Evolutionary conservation across 164 flowering plant genomes (phyloP).

Genomic region (Dillenia suffruticosa): DNA sequence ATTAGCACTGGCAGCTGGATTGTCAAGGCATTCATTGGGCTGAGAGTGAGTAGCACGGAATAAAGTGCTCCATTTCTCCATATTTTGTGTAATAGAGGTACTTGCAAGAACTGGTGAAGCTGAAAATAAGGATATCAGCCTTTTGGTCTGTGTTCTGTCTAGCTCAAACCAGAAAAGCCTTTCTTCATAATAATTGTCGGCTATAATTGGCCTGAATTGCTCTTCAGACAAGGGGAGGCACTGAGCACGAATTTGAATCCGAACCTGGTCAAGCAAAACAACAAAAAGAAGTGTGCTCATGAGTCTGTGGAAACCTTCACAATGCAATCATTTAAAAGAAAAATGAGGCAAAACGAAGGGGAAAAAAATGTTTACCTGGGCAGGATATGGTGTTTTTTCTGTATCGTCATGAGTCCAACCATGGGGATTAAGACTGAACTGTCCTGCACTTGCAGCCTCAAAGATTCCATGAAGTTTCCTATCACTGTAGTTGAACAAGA

Average conservation of each 20-base stretch:
- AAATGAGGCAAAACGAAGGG: too few species aligned
- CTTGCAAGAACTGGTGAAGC: slow-evolving; percentile 32
- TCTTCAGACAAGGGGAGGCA: slow-evolving; percentile 64
- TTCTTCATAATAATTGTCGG: slow-evolving; percentile 51
- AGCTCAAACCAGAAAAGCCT: slow-evolving; percentile 83
- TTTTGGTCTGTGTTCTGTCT: slow-evolving; percentile 68
- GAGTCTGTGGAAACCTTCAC: too few species aligned
- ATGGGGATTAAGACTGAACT: slow-evolving; percentile 58
- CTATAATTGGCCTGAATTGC: slow-evolving; percentile 49
- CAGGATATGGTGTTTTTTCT: slow-evolving; percentile 58
- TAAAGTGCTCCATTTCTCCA: slow-evolving; percentile 16
- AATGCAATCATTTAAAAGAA: too few species aligned
- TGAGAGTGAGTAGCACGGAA: not conserved
- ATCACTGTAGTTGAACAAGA: slow-evolving; percentile 76
- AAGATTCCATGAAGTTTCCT: slow-evolving; percentile 77
- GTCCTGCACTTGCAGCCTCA: slow-evolving; percentile 75
- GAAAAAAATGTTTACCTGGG: slow-evolving; percentile 41
- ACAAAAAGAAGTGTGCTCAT: too few species aligned
- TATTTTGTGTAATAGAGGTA: slow-evolving; percentile 10
- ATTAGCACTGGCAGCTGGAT: too few species aligned
- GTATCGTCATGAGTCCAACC: slow-evolving; percentile 74
- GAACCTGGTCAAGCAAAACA: slow-evolving; percentile 42
- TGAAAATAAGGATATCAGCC: slow-evolving; percentile 41
- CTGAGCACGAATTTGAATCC: slow-evolving; percentile 35
- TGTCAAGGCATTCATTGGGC: too few species aligned